These are phyloP conservation scores for Clausena lansium DNA, from an alignment of 345 rosid species.

Conservation along the genomic window DNA sequence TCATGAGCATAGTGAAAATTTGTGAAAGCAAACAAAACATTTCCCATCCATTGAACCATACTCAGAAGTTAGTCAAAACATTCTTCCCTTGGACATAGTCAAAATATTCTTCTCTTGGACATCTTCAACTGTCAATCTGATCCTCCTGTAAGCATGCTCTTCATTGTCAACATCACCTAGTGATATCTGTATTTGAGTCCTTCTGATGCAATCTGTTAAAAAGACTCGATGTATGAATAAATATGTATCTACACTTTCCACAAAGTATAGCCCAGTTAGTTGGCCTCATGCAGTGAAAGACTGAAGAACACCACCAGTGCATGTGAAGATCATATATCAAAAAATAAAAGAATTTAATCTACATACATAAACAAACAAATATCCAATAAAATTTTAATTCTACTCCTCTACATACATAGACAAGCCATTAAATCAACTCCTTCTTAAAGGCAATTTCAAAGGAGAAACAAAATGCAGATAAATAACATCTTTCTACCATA, in stretches of 20 bases:
- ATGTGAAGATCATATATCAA: background rate
- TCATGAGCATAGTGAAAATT: background rate
- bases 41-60: conserved; percentile 21
- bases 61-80: conserved; percentile 92
- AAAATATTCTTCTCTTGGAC: conserved; percentile 21
- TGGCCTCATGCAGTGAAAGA: background rate
- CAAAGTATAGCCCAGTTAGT: background rate
- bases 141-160: conserved; percentile 84
- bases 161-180: conserved; percentile 83
- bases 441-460: background rate
- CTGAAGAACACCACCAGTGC: background rate
- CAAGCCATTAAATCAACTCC: background rate
- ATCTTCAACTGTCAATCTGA: conserved; percentile 90
- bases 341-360: background rate
- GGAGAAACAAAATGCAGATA: too few relatives aligned
- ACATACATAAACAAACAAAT: too few relatives aligned
- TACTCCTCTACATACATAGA: background rate
- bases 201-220: conserved; percentile 88
- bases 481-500: too few relatives aligned
- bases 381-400: background rate
- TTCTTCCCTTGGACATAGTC: conserved; percentile 52
- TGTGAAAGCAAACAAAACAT: background rate
- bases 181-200: conserved; percentile 87
- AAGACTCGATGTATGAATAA: background rate
- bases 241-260: background rate